Percentiles rank a stretch among this genome's conserved stretches.
phyloP scores from a whole-genome alignment of 2,329 filamentous ascomycete species.

The Fusarium camptoceras region DNA sequence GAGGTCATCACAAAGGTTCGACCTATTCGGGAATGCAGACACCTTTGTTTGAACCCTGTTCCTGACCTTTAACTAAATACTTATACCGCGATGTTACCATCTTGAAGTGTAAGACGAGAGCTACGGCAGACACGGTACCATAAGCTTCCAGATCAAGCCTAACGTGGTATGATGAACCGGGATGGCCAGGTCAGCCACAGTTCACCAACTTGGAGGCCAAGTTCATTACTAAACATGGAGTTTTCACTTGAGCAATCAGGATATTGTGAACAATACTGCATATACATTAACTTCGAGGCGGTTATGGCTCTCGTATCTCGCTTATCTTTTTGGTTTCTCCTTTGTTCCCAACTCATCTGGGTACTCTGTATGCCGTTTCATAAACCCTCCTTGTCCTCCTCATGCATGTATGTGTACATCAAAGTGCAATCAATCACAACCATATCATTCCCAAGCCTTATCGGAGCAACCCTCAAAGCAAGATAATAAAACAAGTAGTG shows the following conservation, averaged over 20 bases:
- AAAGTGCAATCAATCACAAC: conserved; percentile 21
- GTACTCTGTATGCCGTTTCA: not conserved
- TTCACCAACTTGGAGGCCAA: not conserved
- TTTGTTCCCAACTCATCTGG: not conserved
- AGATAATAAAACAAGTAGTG: conserved; percentile 39
- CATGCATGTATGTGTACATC: conserved; percentile 29
- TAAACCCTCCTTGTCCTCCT: conserved; percentile 22
- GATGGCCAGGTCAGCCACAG: conserved; percentile 15
- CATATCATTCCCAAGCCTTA: conserved; percentile 29
- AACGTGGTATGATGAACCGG: conserved; percentile 20
- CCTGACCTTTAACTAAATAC: not conserved
- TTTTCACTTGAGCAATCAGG: conserved; percentile 5
- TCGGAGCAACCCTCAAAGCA: conserved; percentile 18
- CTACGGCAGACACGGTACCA: conserved; percentile 19
- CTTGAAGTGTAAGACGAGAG: not conserved
- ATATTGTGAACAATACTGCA: conserved; percentile 11
- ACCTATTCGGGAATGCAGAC: not conserved
- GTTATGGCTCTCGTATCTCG: conserved; percentile 24
- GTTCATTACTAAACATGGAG: not conserved
- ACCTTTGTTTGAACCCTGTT: conserved; percentile 6
- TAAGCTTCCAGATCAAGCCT: not conserved
- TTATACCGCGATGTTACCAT: conserved; percentile 20
- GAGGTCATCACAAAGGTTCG: conserved; percentile 19
- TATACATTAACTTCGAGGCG: conserved; percentile 35
- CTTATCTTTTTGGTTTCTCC: conserved; percentile 9